Evolutionary conservation across 1,284 basidiomycete genomes (phyloP).

Genomic region (Neolentinus lepideus): DNA sequence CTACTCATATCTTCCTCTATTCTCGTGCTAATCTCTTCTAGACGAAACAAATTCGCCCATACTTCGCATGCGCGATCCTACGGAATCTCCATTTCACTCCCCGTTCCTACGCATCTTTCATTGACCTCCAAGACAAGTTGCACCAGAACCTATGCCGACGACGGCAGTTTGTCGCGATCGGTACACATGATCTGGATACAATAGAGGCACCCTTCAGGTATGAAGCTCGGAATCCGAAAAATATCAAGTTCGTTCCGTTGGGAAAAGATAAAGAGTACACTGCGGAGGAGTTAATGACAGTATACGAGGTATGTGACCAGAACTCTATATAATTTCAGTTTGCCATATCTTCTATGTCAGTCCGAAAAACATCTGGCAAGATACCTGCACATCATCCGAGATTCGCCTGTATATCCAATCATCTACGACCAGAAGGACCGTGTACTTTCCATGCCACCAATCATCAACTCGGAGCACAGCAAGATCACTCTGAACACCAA

Average conservation of each 20-base stretch:
- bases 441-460: slow-evolving; percentile 96
- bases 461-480: slow-evolving; percentile 96
- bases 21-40: slow-evolving; percentile 21
- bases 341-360: slow-evolving; percentile 31
- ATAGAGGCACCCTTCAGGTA: slow-evolving; percentile 87
- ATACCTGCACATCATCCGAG: slow-evolving; percentile 90
- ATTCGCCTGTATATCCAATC: slow-evolving; percentile 95
- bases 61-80: slow-evolving; percentile 87
- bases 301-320: slow-evolving; percentile 70
- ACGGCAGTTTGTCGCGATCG: slow-evolving; percentile 91
- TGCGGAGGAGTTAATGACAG: slow-evolving; percentile 80
- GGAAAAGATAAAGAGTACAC: slow-evolving; percentile 73
- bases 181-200: slow-evolving; percentile 95
- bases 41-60: slow-evolving; percentile 82
- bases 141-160: slow-evolving; percentile 94
- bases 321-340: neutral
- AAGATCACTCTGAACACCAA: slow-evolving; percentile 94
- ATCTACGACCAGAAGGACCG: slow-evolving; percentile 88
- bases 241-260: slow-evolving; percentile 88
- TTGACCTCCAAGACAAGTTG: slow-evolving; percentile 97
- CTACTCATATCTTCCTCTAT: slow-evolving; percentile 1
- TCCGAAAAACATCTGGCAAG: slow-evolving; percentile 86
- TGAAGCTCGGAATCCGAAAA: slow-evolving; percentile 80
- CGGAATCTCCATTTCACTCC: slow-evolving; percentile 88
- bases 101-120: slow-evolving; percentile 92